These are phyloP conservation scores for Perkinsela sp. DNA, from an alignment of 208 protist species.

Conservation along the genomic window DNA sequence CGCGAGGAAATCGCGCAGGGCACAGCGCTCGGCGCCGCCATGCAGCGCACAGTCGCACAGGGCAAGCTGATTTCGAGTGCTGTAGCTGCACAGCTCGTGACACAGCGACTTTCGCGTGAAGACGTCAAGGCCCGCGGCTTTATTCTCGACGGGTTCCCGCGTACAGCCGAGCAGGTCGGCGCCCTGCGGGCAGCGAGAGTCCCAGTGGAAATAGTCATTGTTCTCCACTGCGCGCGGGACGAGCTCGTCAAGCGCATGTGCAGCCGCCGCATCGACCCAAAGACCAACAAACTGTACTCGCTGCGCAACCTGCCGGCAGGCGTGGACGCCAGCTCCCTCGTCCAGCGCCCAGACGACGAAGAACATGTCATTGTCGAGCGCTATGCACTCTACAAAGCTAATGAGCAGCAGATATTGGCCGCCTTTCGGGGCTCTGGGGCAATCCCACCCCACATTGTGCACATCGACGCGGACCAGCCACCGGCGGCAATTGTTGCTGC, in stretches of 20 bases:
- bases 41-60: slow-evolving; percentile 25
- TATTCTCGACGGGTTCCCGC: slow-evolving; percentile 56
- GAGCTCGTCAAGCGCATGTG: neutral
- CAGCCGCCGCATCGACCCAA: neutral
- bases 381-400: slow-evolving; percentile 43
- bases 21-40: slow-evolving; percentile 16
- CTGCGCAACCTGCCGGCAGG: slow-evolving; percentile 20
- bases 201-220: slow-evolving; percentile 26
- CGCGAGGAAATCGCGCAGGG: slow-evolving; percentile 24
- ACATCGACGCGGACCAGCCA: neutral
- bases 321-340: slow-evolving; percentile 63
- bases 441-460: neutral
- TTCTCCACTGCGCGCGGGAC: slow-evolving; percentile 11
- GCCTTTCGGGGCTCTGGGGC: neutral
- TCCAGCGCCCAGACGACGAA: slow-evolving; percentile 68
- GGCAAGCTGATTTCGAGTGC: slow-evolving; percentile 25
- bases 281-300: neutral
- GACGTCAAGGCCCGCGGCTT: slow-evolving; percentile 50
- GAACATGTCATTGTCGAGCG: slow-evolving; percentile 53
- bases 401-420: neutral
- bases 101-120: slow-evolving; percentile 11
- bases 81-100: slow-evolving; percentile 24
- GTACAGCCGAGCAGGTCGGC: slow-evolving; percentile 34
- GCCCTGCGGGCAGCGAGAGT: slow-evolving; percentile 28
- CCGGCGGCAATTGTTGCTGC: neutral